Evolutionary conservation across 2,329 filamentous ascomycete genomes (phyloP), one percentile per base, ranked within the genome.

Genomic region (Colletotrichum australisinense): DNA sequence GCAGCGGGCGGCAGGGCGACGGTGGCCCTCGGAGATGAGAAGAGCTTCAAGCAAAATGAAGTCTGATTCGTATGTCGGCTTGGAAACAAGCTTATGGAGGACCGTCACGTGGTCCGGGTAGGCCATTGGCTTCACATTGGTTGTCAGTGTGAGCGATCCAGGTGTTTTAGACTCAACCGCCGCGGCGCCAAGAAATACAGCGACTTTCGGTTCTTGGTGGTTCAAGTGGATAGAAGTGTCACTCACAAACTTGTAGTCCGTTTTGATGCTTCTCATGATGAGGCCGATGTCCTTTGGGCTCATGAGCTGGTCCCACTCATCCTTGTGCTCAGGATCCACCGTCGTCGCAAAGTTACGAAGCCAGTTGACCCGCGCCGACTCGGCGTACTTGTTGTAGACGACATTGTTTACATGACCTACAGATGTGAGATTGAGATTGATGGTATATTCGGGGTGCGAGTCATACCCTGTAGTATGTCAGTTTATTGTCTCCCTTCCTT

Each of bases 211-310:
- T 24, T 52, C 14, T 14, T 30, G 9, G 5, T 16, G 19, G 8
- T 49, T 49, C 19, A 26, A 6, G 1, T 4, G 9, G 6, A 57
- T 53, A 26, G 28, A 46, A 14, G n/a, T 22, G 16, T 4, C n/a
- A 87, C 92, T 76, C 80, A 97, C 94, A 84, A 97, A 95, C 84
- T 98, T 98, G 83, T 93, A 98, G 76, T 97, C 93, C 0, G 93
- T 92, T 77, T 89, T 93, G 76, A 98, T 95, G 77, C 92, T 94
- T 77, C 91, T 89, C 79, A 98, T 83, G 72, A 98, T 97, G 69
- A 98, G 81, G 0, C 95, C 95, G 22, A 91, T 85, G 1, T 89
- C 88, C 28, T 84, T 88, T 0, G 93, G 91, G 16, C 88, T 91
- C 84, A 93, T 90, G 53, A 97, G 84, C 60, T 93, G 88, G 16